Conservation (phyloP, 2,329 filamentous ascomycete genomes). For the Xylariaceae sp. region DNA sequence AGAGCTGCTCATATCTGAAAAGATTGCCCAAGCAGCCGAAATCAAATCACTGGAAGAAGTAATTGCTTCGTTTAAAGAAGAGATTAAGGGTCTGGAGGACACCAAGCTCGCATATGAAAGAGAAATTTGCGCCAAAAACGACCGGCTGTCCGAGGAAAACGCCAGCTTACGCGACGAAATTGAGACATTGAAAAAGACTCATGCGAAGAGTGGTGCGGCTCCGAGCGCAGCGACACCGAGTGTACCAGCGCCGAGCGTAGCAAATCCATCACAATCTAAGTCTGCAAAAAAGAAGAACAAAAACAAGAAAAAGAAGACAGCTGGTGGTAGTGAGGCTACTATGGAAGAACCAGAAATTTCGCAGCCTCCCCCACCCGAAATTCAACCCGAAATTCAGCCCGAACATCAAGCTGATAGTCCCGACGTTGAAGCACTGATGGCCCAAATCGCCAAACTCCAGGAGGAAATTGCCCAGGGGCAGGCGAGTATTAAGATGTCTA, state of each 20-base stretch:
- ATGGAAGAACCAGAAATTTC: conserved; percentile 29
- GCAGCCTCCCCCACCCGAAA: conserved; percentile 23
- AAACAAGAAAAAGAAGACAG: conserved; percentile 87
- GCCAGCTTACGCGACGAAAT: conserved; percentile 40
- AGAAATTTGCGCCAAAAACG: conserved; percentile 11
- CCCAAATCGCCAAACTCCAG: conserved; percentile 47
- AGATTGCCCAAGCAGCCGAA: too few species aligned
- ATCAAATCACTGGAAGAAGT: too few species aligned
- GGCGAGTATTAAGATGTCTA: conserved; percentile 64
- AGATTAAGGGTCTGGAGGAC: conserved; percentile 35
- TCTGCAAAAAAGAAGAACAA: conserved; percentile 81
- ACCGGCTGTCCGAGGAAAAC: conserved; percentile 37
- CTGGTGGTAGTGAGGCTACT: conserved; percentile 41
- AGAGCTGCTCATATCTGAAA: too few species aligned
- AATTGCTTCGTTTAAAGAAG: conserved; percentile 40
- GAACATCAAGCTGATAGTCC: conserved; percentile 24
- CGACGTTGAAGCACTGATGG: conserved; percentile 38
- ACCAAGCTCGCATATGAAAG: conserved; percentile 22
- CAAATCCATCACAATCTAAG: conserved; percentile 14
- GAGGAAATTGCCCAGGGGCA: conserved; percentile 60
- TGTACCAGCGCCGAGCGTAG: not conserved
- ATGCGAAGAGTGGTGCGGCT: not conserved
- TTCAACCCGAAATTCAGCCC: too few species aligned
- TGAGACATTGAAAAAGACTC: not conserved
- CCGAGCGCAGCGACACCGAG: not conserved